phyloP scores from a whole-genome alignment of 73 alveolate species.

The Tetrahymena borealis region DNA sequence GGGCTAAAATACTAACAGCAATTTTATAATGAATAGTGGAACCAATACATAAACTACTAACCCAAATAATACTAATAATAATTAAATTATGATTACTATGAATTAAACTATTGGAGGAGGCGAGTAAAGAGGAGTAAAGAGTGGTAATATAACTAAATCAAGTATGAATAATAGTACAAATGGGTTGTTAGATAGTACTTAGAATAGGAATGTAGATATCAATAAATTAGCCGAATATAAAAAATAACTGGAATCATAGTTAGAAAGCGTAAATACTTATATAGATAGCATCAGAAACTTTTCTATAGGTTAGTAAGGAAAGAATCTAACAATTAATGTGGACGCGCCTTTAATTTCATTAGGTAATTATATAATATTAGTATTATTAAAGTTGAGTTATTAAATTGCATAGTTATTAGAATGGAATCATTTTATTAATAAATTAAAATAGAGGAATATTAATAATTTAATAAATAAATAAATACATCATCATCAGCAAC shows the following conservation, averaged over 20 bases:
- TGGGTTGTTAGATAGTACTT: neutral
- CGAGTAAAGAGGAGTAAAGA: neutral
- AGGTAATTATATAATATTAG: neutral
- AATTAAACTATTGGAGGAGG: neutral
- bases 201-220: neutral
- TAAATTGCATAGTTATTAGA: too few relatives aligned
- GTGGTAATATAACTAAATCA: neutral
- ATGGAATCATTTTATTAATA: too few relatives aligned
- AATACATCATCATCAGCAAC: too few relatives aligned
- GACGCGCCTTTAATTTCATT: neutral
- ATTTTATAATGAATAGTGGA: neutral
- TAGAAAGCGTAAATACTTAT: neutral
- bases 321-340: neutral
- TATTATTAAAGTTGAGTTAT: too few relatives aligned
- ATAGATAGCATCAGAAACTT: neutral
- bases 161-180: neutral
- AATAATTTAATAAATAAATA: too few relatives aligned
- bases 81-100: neutral
- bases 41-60: neutral
- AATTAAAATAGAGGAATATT: too few relatives aligned
- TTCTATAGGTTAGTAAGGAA: neutral
- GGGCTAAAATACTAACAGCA: neutral
- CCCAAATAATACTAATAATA: neutral
- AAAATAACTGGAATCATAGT: neutral
- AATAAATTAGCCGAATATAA: neutral